phyloP scores from a whole-genome alignment of 2,329 filamentous ascomycete genomes.

The Fusarium duplospermum region DNA sequence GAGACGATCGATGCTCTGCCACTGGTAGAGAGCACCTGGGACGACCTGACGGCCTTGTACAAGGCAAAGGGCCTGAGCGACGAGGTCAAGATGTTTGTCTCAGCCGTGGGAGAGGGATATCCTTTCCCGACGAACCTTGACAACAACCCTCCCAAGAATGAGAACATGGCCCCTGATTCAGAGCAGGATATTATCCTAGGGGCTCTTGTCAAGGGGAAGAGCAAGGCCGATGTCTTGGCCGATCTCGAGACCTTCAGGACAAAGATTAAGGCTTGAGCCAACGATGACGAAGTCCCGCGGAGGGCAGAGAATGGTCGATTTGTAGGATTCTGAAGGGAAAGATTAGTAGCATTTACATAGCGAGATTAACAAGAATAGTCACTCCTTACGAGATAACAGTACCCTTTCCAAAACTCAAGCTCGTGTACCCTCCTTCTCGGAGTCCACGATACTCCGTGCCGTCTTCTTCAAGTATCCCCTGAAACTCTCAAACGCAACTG shows the following conservation, averaged over 20 bases:
- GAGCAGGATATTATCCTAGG: conserved; percentile 64
- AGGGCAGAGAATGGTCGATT: too few relatives aligned
- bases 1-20: conserved; percentile 66
- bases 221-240: conserved; percentile 52
- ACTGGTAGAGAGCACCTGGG: conserved; percentile 60
- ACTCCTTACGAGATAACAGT: neutral
- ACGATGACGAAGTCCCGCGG: neutral
- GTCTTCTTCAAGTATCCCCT: conserved; percentile 77
- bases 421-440: neutral
- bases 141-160: conserved; percentile 63
- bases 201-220: conserved; percentile 57
- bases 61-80: conserved; percentile 52
- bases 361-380: neutral
- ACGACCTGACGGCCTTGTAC: conserved; percentile 49
- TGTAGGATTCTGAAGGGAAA: neutral
- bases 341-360: neutral
- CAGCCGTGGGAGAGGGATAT: conserved; percentile 67
- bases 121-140: conserved; percentile 73
- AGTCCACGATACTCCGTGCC: conserved; percentile 19
- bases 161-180: conserved; percentile 70
- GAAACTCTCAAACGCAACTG: conserved; percentile 86
- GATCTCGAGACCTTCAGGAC: conserved; percentile 47
- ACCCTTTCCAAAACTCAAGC: too few relatives aligned
- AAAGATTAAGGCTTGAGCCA: conserved; percentile 25
- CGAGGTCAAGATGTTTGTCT: conserved; percentile 59